Conservation (phyloP, 176 grass and related monocot genomes). For the Leersia perrieri region DNA sequence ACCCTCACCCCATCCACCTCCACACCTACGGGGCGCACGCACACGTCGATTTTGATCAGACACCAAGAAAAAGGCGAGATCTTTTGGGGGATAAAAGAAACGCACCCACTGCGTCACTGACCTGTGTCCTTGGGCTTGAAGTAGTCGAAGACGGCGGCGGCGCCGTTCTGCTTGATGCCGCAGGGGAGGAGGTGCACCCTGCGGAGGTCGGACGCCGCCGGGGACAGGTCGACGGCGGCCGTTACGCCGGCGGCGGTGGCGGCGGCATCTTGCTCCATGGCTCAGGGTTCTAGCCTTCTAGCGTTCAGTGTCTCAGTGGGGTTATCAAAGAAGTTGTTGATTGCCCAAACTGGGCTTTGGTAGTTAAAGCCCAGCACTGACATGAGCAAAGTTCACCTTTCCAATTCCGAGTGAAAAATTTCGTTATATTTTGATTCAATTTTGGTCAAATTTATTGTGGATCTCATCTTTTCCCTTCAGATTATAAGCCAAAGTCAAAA, state of each 20-base stretch:
- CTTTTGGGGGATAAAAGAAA: neutral
- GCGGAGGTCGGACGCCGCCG: conserved; percentile 37
- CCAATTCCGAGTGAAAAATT: too few relatives aligned
- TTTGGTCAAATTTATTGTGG: too few relatives aligned
- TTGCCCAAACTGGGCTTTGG: neutral
- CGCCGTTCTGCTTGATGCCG: conserved; percentile 64
- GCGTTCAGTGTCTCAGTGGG: neutral
- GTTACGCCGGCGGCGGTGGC: conserved; percentile 32
- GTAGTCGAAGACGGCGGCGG: conserved; percentile 66
- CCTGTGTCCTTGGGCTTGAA: conserved; percentile 88
- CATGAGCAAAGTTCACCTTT: too few relatives aligned
- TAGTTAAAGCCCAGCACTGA: neutral
- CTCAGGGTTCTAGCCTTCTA: neutral
- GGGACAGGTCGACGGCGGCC: conserved; percentile 49
- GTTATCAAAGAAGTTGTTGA: too few relatives aligned
- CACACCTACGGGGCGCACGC: conserved; percentile 28
- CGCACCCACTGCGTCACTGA: conserved; percentile 13
- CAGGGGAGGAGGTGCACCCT: conserved; percentile 81
- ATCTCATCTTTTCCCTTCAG: too few relatives aligned
- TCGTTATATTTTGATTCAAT: too few relatives aligned
- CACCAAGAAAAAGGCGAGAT: neutral
- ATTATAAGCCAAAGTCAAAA: too few relatives aligned
- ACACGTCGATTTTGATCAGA: neutral
- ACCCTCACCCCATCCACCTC: conserved; percentile 73
- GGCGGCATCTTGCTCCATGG: conserved; percentile 42